These are phyloP conservation scores for Parmelia sp. DNA, from an alignment of 495 filamentous ascomycete genomes.

Conservation along the genomic window DNA sequence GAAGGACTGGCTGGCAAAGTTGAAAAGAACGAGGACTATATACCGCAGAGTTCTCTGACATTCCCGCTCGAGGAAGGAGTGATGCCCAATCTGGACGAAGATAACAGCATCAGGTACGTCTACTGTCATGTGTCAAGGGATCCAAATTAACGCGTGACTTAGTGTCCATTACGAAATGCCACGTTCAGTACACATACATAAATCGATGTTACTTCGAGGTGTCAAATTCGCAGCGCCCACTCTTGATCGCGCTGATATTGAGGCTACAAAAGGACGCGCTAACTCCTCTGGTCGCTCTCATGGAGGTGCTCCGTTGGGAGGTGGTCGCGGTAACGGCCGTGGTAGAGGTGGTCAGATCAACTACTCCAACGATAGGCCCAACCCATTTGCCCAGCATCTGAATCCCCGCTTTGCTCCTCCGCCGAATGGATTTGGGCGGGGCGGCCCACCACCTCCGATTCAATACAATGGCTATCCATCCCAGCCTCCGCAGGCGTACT, in stretches of 20 bases:
- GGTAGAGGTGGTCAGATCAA: slow-evolving; percentile 50
- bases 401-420: slow-evolving; percentile 45
- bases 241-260: slow-evolving; percentile 67
- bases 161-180: slow-evolving; percentile 86
- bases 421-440: slow-evolving; percentile 18
- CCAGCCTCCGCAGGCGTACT: slow-evolving; percentile 8
- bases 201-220: slow-evolving; percentile 88
- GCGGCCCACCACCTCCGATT: slow-evolving; percentile 19
- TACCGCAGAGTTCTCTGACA: slow-evolving; percentile 63
- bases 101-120: slow-evolving; percentile 73
- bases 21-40: slow-evolving; percentile 70
- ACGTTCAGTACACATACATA: slow-evolving; percentile 62
- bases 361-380: slow-evolving; percentile 41
- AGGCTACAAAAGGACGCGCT: slow-evolving; percentile 55
- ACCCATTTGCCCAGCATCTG: slow-evolving; percentile 50
- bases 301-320: slow-evolving; percentile 55
- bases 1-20: slow-evolving; percentile 74
- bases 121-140: slow-evolving; percentile 1
- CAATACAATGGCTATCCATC: slow-evolving; percentile 15
- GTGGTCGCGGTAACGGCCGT: slow-evolving; percentile 35
- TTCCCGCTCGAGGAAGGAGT: slow-evolving; percentile 57
- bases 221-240: slow-evolving; percentile 63
- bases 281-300: slow-evolving; percentile 53
- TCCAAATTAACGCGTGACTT: slow-evolving; percentile 31
- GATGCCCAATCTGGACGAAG: slow-evolving; percentile 73